Base-by-base conservation (phyloP, 495 filamentous ascomycete genomes). In the Penicillium lividum region DNA sequence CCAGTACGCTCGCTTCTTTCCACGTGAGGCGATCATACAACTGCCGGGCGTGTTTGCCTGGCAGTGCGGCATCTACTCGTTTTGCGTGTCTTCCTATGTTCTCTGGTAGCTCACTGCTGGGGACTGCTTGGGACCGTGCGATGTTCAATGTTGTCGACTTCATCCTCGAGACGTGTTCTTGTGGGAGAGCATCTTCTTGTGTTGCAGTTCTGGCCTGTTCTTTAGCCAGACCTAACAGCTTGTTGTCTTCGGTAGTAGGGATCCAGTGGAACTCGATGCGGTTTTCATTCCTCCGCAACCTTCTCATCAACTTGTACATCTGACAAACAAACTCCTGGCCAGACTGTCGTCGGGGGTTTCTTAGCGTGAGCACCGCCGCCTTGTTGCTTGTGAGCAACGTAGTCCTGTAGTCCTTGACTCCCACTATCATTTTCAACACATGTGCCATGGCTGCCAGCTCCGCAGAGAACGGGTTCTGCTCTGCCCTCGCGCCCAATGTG, bases 1-100 rank as follows among this genome's bases (percentile, higher is more conserved):
- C 69, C 34, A 65, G 57, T 42, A 73, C 63, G 45, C 16, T 54
- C 27, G 69, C 70, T 58, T 74, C 62, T 64, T 57, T 66, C 58
- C 58, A 58, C 36, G 58, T 62, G 54, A 71, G 56, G 52, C 47
- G 61, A 64, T 22, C 22, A 65, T 57, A 27, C 13, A 47, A 13
- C 45, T 47, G 22, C 13, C 27, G 45, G 45, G 45, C 5, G 22
- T 47, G 45, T 54, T 62, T 68, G 9, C 63, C 67, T 61, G 59
- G 69, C 40, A 70, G 69, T 55, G 56, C 64, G 50, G 53, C 53
- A 59, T 71, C 68, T 38, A 73, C 51, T 53, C 57, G 46, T 58
- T 65, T 70, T 13, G 5, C 44, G 60, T 56, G 22, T 22, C 22
- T 22, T 22, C 22, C 22, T 22, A 22, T 22, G 22, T 22, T 22